Conservation (phyloP, 208 protist species). For the Wallacemonas sp. region DNA sequence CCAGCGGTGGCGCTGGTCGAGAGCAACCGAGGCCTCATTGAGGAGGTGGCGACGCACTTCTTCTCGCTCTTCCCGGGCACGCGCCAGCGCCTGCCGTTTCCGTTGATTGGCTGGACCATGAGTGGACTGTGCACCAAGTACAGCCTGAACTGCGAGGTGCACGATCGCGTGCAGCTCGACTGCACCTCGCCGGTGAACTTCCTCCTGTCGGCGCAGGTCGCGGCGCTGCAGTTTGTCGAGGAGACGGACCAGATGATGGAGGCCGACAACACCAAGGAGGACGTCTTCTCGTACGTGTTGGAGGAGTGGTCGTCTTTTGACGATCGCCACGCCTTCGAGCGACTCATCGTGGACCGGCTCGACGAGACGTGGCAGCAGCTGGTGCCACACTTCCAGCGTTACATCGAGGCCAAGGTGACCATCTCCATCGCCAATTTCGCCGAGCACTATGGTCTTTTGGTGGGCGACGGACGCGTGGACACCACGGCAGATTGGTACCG, state of each 20-base stretch:
- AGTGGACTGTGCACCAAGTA: conserved; percentile 14
- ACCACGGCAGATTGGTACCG: conserved; percentile 41
- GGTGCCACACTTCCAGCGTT: conserved; percentile 32
- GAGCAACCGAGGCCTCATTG: conserved; percentile 24
- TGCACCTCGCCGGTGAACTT: conserved; percentile 53
- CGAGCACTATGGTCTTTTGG: conserved; percentile 39
- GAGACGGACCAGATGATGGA: conserved; percentile 36
- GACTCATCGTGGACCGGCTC: conserved; percentile 22
- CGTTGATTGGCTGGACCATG: conserved; percentile 40
- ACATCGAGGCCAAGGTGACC: conserved; percentile 52
- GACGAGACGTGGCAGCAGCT: conserved; percentile 30
- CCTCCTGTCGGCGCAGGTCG: conserved; percentile 41
- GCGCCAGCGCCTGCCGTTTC: conserved; percentile 20
- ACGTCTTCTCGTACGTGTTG: conserved; percentile 32
- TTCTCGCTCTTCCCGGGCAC: conserved; percentile 46
- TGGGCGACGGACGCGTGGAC: conserved; percentile 39
- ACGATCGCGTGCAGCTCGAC: conserved; percentile 29
- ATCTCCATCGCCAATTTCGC: conserved; percentile 52
- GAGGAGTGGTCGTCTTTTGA: conserved; percentile 27
- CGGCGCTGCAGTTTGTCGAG: conserved; percentile 38
- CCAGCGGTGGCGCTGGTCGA: conserved; percentile 9
- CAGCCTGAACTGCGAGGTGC: neutral
- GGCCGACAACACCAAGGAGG: conserved; percentile 28
- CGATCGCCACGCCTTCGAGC: conserved; percentile 1
- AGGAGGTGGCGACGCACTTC: conserved; percentile 26